Evolutionary conservation across 768 basidiomycete genomes (phyloP).

Genomic region (Suillus weaverae): DNA sequence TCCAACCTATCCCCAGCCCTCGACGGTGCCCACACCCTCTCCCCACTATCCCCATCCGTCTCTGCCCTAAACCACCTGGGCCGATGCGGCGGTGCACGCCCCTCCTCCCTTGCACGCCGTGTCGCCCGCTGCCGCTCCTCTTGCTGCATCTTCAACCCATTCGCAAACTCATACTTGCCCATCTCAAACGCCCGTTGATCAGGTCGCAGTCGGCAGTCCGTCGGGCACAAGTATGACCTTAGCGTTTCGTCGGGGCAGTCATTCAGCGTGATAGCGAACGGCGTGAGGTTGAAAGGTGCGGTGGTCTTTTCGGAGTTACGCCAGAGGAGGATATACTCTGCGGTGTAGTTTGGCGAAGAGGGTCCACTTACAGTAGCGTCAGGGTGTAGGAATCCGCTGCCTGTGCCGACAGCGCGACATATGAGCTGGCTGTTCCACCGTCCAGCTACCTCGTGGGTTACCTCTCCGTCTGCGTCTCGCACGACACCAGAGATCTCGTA

Average conservation of each 20-base stretch:
- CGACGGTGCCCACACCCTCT: constrained; percentile 81
- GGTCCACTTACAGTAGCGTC: constrained; percentile 60
- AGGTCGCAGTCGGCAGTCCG: constrained; percentile 89
- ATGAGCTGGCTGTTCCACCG: constrained; percentile 96
- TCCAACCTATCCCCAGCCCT: constrained; percentile 54
- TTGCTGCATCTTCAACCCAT: constrained; percentile 72
- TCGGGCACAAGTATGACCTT: constrained; percentile 74
- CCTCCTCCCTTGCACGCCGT: constrained; percentile 73
- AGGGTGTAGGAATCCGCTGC: constrained; percentile 63
- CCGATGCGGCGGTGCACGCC: constrained; percentile 64
- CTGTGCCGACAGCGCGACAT: constrained; percentile 68
- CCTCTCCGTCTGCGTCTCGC: constrained; percentile 57
- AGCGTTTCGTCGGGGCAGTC: constrained; percentile 75
- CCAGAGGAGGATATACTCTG: constrained; percentile 88
- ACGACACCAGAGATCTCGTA: constrained; percentile 92
- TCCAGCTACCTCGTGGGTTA: constrained; percentile 88
- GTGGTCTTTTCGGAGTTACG: constrained; percentile 78
- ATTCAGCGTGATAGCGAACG: constrained; percentile 91
- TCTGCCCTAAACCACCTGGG: constrained; percentile 87
- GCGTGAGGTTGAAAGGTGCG: constrained; percentile 93
- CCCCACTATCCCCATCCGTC: constrained; percentile 86
- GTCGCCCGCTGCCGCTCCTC: constrained; percentile 80
- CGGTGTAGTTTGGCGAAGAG: constrained; percentile 43
- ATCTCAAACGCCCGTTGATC: constrained; percentile 95
- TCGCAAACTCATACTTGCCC: constrained; percentile 83